Conservation (phyloP, 129 eudicot genomes). For the Helianthus annuus region HanXRQr2.0-SUNRISE NC_035439.2:16273433-16273932, state of each 20-base stretch:
- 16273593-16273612: constrained; percentile 44
- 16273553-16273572: too few species aligned
- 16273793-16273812: constrained; percentile 45
- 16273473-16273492: not conserved
- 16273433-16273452: not conserved
- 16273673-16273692: constrained; percentile 55
- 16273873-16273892: constrained; percentile 4
- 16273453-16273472: not conserved
- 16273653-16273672: constrained; percentile 39
- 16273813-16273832: constrained; percentile 42
- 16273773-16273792: constrained; percentile 68
- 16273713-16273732: constrained; percentile 46
- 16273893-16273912: not conserved
- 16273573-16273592: constrained; percentile 44
- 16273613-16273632: constrained; percentile 20
- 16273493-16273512: not conserved
- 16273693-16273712: constrained; percentile 67
- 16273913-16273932: not conserved
- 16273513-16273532: constrained; percentile 64
- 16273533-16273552: not conserved
- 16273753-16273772: constrained; percentile 59
- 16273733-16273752: constrained; percentile 44
- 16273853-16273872: not conserved
- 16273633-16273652: constrained; percentile 33
- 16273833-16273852: constrained; percentile 25